Conservation (phyloP, 2,329 filamentous ascomycete genomes). For the Cladosporium phlei region DNA sequence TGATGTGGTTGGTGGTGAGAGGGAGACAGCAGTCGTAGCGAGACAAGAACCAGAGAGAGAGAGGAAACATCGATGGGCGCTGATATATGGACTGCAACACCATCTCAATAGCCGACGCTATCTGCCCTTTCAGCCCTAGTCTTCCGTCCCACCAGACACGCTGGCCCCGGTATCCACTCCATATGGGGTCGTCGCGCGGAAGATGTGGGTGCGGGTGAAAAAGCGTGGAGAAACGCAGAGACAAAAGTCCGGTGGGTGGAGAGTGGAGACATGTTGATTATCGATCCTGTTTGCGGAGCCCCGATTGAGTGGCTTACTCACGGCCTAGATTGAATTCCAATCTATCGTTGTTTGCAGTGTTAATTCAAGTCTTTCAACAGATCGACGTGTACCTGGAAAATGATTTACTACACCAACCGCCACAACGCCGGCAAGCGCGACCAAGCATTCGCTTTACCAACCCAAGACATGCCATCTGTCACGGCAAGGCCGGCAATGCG, state of each 20-base stretch:
- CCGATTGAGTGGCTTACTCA: too few relatives aligned
- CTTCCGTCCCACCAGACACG: conserved; percentile 6
- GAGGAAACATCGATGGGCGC: not conserved
- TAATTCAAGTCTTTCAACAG: too few relatives aligned
- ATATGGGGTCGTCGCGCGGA: not conserved
- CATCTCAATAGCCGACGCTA: conserved; percentile 3
- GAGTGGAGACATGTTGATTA: not conserved
- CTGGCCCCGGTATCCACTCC: conserved; percentile 3
- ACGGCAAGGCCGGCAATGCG: not conserved
- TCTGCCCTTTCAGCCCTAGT: not conserved
- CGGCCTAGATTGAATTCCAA: too few relatives aligned
- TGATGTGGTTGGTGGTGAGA: conserved; percentile 1
- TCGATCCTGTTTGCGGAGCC: conserved; percentile 2
- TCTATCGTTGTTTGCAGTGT: too few relatives aligned
- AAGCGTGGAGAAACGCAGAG: conserved; percentile 4
- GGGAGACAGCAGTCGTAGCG: not conserved
- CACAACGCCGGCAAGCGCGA: not conserved
- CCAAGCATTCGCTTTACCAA: not conserved
- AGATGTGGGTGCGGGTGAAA: conserved; percentile 5
- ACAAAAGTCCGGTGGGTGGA: not conserved
- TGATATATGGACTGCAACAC: not conserved
- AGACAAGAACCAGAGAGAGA: not conserved
- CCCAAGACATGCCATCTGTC: conserved; percentile 5
- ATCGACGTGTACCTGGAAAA: not conserved
- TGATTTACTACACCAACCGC: too few relatives aligned